These are phyloP conservation scores for Cubamyces lactineus DNA, from an alignment of 768 basidiomycete genomes.

Conservation along the genomic window DNA sequence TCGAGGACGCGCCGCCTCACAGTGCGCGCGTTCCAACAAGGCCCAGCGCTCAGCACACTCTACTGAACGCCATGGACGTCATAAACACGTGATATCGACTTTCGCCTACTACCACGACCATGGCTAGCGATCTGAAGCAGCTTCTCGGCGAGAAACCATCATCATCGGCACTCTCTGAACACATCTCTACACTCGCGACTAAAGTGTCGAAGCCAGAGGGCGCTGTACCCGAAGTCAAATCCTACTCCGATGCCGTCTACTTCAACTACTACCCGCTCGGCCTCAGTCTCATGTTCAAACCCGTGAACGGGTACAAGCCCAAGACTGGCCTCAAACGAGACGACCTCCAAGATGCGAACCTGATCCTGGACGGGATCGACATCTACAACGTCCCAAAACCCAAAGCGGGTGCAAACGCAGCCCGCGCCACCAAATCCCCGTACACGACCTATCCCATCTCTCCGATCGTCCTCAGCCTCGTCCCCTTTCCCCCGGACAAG, in stretches of 20 bases:
- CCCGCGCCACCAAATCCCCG: constrained; percentile 40
- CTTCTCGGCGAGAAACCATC: constrained; percentile 59
- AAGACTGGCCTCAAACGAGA: constrained; percentile 46
- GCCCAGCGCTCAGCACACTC: background rate
- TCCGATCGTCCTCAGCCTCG: constrained; percentile 53
- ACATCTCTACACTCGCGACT: constrained; percentile 42
- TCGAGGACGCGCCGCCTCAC: constrained; percentile 6
- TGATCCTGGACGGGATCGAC: constrained; percentile 74
- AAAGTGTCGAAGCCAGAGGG: constrained; percentile 24
- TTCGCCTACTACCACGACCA: constrained; percentile 19
- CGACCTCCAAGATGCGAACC: constrained; percentile 52
- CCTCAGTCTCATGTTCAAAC: constrained; percentile 78
- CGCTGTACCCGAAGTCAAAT: constrained; percentile 66
- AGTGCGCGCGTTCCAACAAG: background rate
- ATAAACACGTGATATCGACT: constrained; percentile 16
- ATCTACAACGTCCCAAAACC: constrained; percentile 68
- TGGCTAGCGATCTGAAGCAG: constrained; percentile 30
- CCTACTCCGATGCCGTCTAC: constrained; percentile 84
- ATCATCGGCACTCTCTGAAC: constrained; percentile 46
- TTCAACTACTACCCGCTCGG: constrained; percentile 83
- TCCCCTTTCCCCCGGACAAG: constrained; percentile 20
- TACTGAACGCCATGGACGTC: constrained; percentile 8
- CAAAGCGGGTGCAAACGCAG: constrained; percentile 33
- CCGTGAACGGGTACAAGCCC: constrained; percentile 66
- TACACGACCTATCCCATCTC: constrained; percentile 61